Percentiles rank a stretch among this genome's conserved stretches.
Conservation (phyloP, 352 stramenopile genomes). For the Phytophthora chlamydospora region DNA sequence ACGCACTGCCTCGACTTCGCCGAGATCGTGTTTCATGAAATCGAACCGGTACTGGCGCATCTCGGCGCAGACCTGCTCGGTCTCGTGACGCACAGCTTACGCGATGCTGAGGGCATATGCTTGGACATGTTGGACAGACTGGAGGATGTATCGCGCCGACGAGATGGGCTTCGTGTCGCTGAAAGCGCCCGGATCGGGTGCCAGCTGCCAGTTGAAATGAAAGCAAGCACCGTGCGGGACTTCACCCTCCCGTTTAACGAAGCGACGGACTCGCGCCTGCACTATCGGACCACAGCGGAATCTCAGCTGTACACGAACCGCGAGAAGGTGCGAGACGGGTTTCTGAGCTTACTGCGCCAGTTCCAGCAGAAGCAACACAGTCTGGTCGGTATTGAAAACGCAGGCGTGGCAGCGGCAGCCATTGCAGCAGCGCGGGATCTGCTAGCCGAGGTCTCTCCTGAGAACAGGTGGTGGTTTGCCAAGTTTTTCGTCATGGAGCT, state of each 20-base stretch:
- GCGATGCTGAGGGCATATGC: constrained; percentile 38
- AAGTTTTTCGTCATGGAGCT: constrained; percentile 79
- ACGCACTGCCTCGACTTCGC: constrained; percentile 46
- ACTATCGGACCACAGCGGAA: constrained; percentile 62
- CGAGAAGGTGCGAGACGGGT: constrained; percentile 68
- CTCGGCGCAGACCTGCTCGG: constrained; percentile 42
- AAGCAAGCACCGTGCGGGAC: constrained; percentile 52
- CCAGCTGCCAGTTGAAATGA: constrained; percentile 59
- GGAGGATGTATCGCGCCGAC: constrained; percentile 27
- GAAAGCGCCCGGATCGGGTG: constrained; percentile 63
- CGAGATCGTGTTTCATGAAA: constrained; percentile 39
- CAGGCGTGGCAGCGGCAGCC: constrained; percentile 31
- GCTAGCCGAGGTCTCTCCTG: constrained; percentile 46
- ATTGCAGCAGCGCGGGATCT: constrained; percentile 38
- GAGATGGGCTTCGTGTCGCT: constrained; percentile 54
- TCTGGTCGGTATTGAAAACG: constrained; percentile 46
- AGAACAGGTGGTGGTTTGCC: constrained; percentile 81
- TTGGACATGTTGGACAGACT: constrained; percentile 37
- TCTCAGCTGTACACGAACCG: constrained; percentile 68
- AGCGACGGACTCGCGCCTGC: constrained; percentile 67
- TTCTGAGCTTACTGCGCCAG: constrained; percentile 57
- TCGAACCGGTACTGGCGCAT: constrained; percentile 41
- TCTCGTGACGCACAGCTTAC: constrained; percentile 29
- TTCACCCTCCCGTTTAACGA: constrained; percentile 74
- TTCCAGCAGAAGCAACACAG: constrained; percentile 72